Base-by-base conservation (phyloP, 192 early-diverging fungal species). In the Rhizoclosmatium globosum region DNA sequence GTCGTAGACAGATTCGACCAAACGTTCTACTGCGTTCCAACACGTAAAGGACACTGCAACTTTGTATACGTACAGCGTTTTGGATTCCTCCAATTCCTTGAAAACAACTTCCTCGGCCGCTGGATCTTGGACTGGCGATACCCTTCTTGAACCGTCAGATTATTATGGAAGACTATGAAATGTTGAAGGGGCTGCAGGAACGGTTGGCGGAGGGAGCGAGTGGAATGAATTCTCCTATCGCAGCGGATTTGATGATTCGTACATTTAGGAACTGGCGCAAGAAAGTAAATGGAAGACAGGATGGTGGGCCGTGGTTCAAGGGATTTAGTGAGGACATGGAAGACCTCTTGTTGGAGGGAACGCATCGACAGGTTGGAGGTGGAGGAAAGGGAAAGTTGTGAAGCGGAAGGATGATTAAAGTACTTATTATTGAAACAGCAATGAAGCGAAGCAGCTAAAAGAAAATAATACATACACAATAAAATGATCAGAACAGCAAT, bases 1-100 rank as follows among this genome's bases (percentile, higher is more conserved):
- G 23, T 68, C 43, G 65, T 21, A 21, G 42, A 41, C 21, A 3
- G 46, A n/a, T 42, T 17, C 13, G 84, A 82, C 53, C 80, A 81
- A 70, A 74, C 72, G 0, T 83, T 85, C 56, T 81, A 83, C 70
- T 43, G 59, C 56, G 57, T 85, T 15, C 84, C 84, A 23, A 81
- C 76, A 3, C 64, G 44, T 15, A 80, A 82, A 47, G 84, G 84
- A 4, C 73, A 83, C 48, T 81, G 81, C 47, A 75, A 82, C 58
- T 85, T 85, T 61, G 61, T 85, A 53, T 82, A 69, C 21, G 64
- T 82, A 45, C 81, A 87, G n/a, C 31, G 61, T 42, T 83, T 81
- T 45, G 41, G 43, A n/a, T 77, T 77, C 64, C 39, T 77, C 0
- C 53, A 45, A n/a, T 47, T 65, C 41, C 31, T 77, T 23, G 75